These are phyloP conservation scores for Austroboletus niveus DNA, from an alignment of 1,284 basidiomycete species.

Conservation along the genomic window DNA sequence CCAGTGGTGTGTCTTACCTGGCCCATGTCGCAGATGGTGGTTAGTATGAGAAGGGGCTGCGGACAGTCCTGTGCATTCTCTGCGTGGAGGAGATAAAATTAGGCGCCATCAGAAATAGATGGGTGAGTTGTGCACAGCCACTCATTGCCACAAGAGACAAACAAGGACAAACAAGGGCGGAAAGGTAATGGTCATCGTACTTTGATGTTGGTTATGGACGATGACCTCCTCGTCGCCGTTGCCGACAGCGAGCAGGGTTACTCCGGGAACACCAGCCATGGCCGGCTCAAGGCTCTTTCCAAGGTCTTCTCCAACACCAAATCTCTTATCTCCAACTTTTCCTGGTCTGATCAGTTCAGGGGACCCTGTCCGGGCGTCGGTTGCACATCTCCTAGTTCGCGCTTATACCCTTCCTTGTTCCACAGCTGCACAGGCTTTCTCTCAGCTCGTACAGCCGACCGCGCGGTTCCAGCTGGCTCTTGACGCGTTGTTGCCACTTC, in stretches of 20 bases:
- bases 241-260: slow-evolving; percentile 33
- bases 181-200: background rate
- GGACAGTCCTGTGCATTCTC: background rate
- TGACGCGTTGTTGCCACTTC: slow-evolving; percentile 69
- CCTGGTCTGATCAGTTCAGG: slow-evolving; percentile 35
- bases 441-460: slow-evolving; percentile 66
- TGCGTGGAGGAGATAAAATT: background rate
- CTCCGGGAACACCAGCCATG: slow-evolving; percentile 20
- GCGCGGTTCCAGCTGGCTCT: slow-evolving; percentile 75
- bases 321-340: slow-evolving; percentile 28
- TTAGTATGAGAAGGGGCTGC: slow-evolving; percentile 12
- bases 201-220: slow-evolving; percentile 25
- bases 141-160: slow-evolving; percentile 18
- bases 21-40: background rate
- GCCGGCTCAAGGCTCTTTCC: slow-evolving; percentile 33
- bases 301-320: slow-evolving; percentile 25
- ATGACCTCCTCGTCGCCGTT: slow-evolving; percentile 34
- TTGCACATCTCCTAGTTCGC: slow-evolving; percentile 60
- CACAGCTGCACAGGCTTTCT: slow-evolving; percentile 67
- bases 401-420: slow-evolving; percentile 69
- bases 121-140: slow-evolving; percentile 7
- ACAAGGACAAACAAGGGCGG: slow-evolving; percentile 18
- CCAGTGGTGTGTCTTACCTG: slow-evolving; percentile 17
- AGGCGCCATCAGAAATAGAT: background rate
- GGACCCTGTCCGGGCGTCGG: slow-evolving; percentile 45